phyloP scores from a whole-genome alignment of 345 rosid genomes.

The Linum trigynum region DNA sequence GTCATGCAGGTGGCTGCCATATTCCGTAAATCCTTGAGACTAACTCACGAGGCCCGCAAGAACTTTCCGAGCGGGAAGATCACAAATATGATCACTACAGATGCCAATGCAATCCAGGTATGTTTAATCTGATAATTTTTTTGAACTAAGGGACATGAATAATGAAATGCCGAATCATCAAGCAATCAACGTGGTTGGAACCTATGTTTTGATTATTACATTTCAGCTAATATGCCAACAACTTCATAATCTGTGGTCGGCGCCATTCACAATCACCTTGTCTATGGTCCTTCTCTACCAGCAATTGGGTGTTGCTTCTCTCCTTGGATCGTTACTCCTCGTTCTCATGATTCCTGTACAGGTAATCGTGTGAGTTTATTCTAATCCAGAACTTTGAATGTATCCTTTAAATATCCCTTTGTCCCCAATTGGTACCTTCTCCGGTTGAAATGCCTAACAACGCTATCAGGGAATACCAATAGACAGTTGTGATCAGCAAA shows the following conservation, averaged over 20 bases:
- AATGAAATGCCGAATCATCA: not conserved
- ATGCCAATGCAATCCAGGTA: slow-evolving; percentile 28
- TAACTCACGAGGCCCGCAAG: slow-evolving; percentile 24
- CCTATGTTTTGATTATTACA: too few species aligned
- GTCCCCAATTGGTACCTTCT: not conserved
- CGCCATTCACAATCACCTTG: slow-evolving; percentile 25
- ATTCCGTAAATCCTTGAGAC: slow-evolving; percentile 24
- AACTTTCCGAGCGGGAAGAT: slow-evolving; percentile 23
- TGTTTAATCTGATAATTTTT: not conserved
- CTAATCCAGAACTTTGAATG: not conserved
- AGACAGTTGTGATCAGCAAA: slow-evolving; percentile 23
- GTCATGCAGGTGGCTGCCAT: slow-evolving; percentile 26
- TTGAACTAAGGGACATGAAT: not conserved
- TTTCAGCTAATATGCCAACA: slow-evolving; percentile 24
- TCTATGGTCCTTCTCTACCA: slow-evolving; percentile 29
- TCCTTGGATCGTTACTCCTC: slow-evolving; percentile 19
- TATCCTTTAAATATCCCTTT: not conserved
- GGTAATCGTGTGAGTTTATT: not conserved
- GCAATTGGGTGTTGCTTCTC: slow-evolving; percentile 27
- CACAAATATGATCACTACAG: slow-evolving; percentile 30
- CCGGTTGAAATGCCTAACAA: not conserved
- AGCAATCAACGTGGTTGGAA: not conserved
- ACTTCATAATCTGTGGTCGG: slow-evolving; percentile 26
- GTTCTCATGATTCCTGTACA: slow-evolving; percentile 24
- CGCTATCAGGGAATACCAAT: not conserved